Base-by-base conservation (phyloP, 2,329 filamentous ascomycete species). In the Metarhizium anisopliae region DNA sequence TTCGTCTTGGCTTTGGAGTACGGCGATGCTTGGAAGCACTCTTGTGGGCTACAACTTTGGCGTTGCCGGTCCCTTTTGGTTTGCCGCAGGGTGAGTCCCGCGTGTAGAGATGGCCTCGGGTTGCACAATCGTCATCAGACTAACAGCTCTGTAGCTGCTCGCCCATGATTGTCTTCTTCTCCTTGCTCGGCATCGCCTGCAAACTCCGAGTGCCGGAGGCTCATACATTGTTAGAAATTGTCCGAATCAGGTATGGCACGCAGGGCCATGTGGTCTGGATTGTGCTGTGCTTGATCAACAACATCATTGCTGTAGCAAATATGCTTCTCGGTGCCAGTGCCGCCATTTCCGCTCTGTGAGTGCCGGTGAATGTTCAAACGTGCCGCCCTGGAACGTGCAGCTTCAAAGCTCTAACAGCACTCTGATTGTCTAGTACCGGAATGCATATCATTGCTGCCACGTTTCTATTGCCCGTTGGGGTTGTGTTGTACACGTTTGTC, bases 41-140 rank as follows among this genome's bases (percentile, higher is more conserved):
- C 68, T 79, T 2, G 76, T 81, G 0, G 78, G 78, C 1, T 81
- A 82, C 59, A 72, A 73, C 52, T 80, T 79, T 60, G 80, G 80
- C 0, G 68, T 82, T 2, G 75, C 78, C 1, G 78, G 78, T 0
- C 79, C 79, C 0, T 81, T 83, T 55, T 83, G 79, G 79, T 83
- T 78, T 57, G 78, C 78, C 2, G 78, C 78, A 50, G 80, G 79
- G 66, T 68, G 32, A 35, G 32, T 35, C 10, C 32, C 32, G 6
- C 10, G 7, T 35, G 6, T 11, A 7, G 6, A 56, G n/a, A 7
- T 47, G 10, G 40, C 40, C 7, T 25, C 2, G 18, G 1, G 4
- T 8, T n/a, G 3, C 5, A 3, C 18, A 47, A 18, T 8, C 38
- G 58, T 42, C 40, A 16, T 8, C 4, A 16, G 40, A 43, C 36